A percentile compares a stretch with the other conserved stretches of the same genome.
phyloP scores from a whole-genome alignment of 208 protist genomes.

The Herpetomonas samuelpessoai region DNA sequence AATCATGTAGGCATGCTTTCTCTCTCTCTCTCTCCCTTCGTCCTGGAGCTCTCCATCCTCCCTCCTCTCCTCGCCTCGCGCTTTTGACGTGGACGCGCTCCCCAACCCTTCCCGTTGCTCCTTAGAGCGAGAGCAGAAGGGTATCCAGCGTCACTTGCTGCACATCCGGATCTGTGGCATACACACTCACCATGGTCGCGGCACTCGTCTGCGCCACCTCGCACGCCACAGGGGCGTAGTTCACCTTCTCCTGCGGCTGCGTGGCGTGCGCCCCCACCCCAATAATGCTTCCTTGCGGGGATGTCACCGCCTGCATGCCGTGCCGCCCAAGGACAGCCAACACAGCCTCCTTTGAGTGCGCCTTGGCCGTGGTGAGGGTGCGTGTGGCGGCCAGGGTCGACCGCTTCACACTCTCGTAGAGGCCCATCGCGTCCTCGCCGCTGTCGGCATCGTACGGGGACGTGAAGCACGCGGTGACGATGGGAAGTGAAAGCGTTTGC shows the following conservation, averaged over 20 bases:
- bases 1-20: too few relatives aligned
- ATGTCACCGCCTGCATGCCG: slow-evolving; percentile 12
- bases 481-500: slow-evolving; percentile 58
- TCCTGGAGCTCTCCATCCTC: too few relatives aligned
- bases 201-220: slow-evolving; percentile 29
- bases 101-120: too few relatives aligned
- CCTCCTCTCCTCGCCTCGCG: too few relatives aligned
- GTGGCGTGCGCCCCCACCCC: slow-evolving; percentile 66
- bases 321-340: slow-evolving; percentile 13
- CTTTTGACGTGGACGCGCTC: too few relatives aligned
- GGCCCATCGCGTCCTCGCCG: slow-evolving; percentile 25
- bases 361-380: slow-evolving; percentile 17
- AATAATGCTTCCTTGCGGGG: slow-evolving; percentile 18
- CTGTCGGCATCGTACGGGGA: slow-evolving; percentile 51
- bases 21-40: too few relatives aligned
- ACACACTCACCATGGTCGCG: slow-evolving; percentile 35
- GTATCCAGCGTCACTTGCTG: slow-evolving; percentile 22
- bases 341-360: not conserved
- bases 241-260: slow-evolving; percentile 50
- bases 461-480: slow-evolving; percentile 60
- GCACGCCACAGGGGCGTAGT: slow-evolving; percentile 57
- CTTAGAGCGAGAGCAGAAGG: slow-evolving; percentile 5
- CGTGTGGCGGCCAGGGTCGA: slow-evolving; percentile 17
- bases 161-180: slow-evolving; percentile 29
- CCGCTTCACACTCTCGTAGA: slow-evolving; percentile 39